Percentiles rank a stretch among this genome's conserved stretches.
Evolutionary conservation across 2,329 filamentous ascomycete genomes (phyloP).

Genomic region (Coleophoma eucalyptorum): DNA sequence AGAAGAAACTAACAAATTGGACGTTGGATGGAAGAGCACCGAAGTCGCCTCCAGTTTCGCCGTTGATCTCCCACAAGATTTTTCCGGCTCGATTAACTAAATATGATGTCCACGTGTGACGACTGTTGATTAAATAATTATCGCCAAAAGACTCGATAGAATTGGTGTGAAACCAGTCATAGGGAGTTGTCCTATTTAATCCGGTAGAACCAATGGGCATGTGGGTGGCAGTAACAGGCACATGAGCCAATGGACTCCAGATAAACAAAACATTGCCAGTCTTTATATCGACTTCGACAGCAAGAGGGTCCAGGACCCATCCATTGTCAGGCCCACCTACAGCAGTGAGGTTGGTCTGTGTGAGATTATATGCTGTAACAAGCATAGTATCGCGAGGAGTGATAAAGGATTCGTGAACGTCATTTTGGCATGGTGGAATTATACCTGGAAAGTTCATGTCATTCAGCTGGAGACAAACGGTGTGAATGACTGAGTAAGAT

Average conservation of each 20-base stretch:
- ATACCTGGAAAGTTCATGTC: not conserved
- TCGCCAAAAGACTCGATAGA: slow-evolving; percentile 17
- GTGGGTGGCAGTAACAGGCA: not conserved
- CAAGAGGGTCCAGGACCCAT: slow-evolving; percentile 31
- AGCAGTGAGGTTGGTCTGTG: slow-evolving; percentile 24
- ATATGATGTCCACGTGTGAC: slow-evolving; percentile 16
- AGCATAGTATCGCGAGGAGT: not conserved
- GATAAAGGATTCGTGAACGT: not conserved
- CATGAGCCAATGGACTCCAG: slow-evolving; percentile 36
- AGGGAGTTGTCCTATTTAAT: slow-evolving; percentile 10
- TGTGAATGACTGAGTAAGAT: not conserved
- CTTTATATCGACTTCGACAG: slow-evolving; percentile 38
- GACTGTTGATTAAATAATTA: slow-evolving; percentile 23
- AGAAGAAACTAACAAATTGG: too few relatives aligned
- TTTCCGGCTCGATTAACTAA: not conserved
- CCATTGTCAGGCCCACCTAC: slow-evolving; percentile 28
- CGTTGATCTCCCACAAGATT: not conserved
- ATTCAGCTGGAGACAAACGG: not conserved
- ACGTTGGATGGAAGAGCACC: too few relatives aligned
- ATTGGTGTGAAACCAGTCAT: slow-evolving; percentile 26
- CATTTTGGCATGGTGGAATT: not conserved
- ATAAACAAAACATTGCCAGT: slow-evolving; percentile 34
- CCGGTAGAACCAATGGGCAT: slow-evolving; percentile 2
- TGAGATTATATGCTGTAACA: slow-evolving; percentile 18
- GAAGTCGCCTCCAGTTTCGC: not conserved